Conservation (phyloP, 768 basidiomycete species). For the Punctularia strigosozonata region DNA sequence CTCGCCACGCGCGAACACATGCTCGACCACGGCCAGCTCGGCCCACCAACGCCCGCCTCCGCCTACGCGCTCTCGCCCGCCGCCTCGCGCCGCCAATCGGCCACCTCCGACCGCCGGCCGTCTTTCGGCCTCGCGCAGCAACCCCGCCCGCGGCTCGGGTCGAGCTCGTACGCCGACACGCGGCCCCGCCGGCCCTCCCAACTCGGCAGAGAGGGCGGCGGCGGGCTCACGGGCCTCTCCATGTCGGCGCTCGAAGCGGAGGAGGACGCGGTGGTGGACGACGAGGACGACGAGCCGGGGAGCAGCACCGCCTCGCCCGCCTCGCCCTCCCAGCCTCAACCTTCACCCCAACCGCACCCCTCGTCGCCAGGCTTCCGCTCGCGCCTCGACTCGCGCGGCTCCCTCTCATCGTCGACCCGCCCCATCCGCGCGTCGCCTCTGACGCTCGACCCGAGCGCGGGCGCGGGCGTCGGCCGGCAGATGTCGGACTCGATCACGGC, state of each 20-base stretch:
- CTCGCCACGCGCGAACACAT: slow-evolving; percentile 88
- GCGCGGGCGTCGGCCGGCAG: no score
- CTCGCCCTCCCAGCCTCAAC: no score
- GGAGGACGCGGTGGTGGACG: slow-evolving; percentile 25
- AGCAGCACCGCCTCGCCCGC: slow-evolving; percentile 4
- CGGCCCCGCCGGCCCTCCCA: slow-evolving; percentile 7
- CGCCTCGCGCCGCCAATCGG: slow-evolving; percentile 19
- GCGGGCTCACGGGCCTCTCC: slow-evolving; percentile 25
- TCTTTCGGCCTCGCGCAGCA: slow-evolving; percentile 4
- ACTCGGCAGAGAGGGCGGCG: slow-evolving; percentile 11
- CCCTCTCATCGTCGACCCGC: no score
- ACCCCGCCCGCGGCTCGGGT: slow-evolving; percentile 7
- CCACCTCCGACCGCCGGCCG: background rate
- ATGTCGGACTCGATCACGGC: no score
- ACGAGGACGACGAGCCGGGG: slow-evolving; percentile 10
- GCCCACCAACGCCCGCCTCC: slow-evolving; percentile 45
- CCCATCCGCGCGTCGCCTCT: no score
- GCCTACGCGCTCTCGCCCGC: slow-evolving; percentile 33
- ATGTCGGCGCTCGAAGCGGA: slow-evolving; percentile 45
- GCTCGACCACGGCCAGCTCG: slow-evolving; percentile 79
- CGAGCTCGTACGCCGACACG: slow-evolving; percentile 7
- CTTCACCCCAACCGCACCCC: slow-evolving; percentile 1
- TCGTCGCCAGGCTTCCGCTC: background rate
- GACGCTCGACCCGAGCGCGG: no score
- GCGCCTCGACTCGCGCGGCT: no score